Conservation (phyloP, 2,329 filamentous ascomycete species). For the Aspergillus fumigatus region DNA sequence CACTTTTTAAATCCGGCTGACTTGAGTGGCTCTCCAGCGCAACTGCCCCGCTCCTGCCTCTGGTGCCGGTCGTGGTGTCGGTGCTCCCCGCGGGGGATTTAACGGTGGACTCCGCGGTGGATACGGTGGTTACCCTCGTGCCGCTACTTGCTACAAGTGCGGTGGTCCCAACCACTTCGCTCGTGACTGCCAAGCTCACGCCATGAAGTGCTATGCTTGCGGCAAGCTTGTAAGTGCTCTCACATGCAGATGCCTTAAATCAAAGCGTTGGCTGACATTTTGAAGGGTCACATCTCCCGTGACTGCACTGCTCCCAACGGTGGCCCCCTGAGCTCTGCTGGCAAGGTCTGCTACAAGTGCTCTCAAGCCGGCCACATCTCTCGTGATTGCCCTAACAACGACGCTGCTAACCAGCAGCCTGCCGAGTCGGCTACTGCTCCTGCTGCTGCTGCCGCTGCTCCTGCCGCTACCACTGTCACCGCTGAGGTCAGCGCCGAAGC, state of each 20-base stretch:
- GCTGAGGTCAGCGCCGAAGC: slow-evolving; percentile 37
- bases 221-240: slow-evolving; percentile 64
- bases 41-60: slow-evolving; percentile 74
- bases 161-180: slow-evolving; percentile 95
- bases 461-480: slow-evolving; percentile 21
- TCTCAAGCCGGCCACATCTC: slow-evolving; percentile 95
- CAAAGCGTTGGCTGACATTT: not conserved
- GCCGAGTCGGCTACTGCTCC: slow-evolving; percentile 33
- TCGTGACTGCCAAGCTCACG: slow-evolving; percentile 95
- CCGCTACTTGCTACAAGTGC: slow-evolving; percentile 66
- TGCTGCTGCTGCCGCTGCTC: slow-evolving; percentile 31
- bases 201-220: slow-evolving; percentile 98
- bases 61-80: slow-evolving; percentile 58
- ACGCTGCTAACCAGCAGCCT: slow-evolving; percentile 38
- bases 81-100: slow-evolving; percentile 63
- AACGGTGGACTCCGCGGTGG: slow-evolving; percentile 65
- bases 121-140: slow-evolving; percentile 55
- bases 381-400: slow-evolving; percentile 83
- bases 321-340: slow-evolving; percentile 87
- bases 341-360: slow-evolving; percentile 98
- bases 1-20: not conserved
- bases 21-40: slow-evolving; percentile 49
- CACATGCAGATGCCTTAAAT: not conserved
- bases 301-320: slow-evolving; percentile 98
- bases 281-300: slow-evolving; percentile 74